A percentile compares a stretch with the other conserved stretches of the same genome.
Evolutionary conservation across 2,329 filamentous ascomycete genomes (phyloP).

Genomic region (Chaetomiaceae sp.): DNA sequence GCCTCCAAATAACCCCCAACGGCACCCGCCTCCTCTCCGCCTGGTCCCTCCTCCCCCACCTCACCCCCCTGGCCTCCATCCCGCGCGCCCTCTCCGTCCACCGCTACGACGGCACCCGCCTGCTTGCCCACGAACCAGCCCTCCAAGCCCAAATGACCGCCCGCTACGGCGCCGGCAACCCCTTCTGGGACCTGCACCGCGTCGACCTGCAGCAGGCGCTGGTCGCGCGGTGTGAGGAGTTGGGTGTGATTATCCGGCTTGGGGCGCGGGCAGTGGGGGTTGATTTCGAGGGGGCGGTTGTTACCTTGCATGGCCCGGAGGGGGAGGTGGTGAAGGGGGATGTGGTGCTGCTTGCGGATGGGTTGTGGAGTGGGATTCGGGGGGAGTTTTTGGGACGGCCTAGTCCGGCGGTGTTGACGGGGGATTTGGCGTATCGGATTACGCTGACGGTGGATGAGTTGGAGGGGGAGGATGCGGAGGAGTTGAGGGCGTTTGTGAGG

Average conservation of each 20-base stretch:
- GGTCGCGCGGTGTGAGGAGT: slow-evolving; percentile 34
- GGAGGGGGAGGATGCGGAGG: slow-evolving; percentile 38
- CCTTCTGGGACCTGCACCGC: slow-evolving; percentile 46
- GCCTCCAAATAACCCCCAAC: slow-evolving; percentile 30
- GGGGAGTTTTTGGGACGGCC: slow-evolving; percentile 40
- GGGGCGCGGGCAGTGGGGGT: slow-evolving; percentile 12
- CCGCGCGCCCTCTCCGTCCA: slow-evolving; percentile 27
- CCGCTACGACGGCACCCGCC: slow-evolving; percentile 27
- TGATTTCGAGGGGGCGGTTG: slow-evolving; percentile 24
- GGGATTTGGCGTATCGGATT: slow-evolving; percentile 53
- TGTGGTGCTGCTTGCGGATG: slow-evolving; percentile 45
- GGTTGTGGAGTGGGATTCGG: slow-evolving; percentile 41
- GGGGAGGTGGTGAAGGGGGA: slow-evolving; percentile 36
- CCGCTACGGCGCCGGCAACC: slow-evolving; percentile 29
- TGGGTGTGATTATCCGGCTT: slow-evolving; percentile 33
- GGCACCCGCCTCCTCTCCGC: slow-evolving; percentile 27
- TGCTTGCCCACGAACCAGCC: slow-evolving; percentile 29
- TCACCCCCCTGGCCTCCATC: slow-evolving; percentile 24
- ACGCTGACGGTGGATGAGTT: slow-evolving; percentile 45
- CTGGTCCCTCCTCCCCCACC: slow-evolving; percentile 23
- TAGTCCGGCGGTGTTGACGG: slow-evolving; percentile 45
- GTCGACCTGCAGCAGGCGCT: slow-evolving; percentile 44
- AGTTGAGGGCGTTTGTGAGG: slow-evolving; percentile 40
- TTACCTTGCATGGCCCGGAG: slow-evolving; percentile 32
- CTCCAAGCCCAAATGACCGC: slow-evolving; percentile 26